Base-by-base conservation (phyloP, 2,329 filamentous ascomycete species). In the Aspergillus alliaceus region DNA sequence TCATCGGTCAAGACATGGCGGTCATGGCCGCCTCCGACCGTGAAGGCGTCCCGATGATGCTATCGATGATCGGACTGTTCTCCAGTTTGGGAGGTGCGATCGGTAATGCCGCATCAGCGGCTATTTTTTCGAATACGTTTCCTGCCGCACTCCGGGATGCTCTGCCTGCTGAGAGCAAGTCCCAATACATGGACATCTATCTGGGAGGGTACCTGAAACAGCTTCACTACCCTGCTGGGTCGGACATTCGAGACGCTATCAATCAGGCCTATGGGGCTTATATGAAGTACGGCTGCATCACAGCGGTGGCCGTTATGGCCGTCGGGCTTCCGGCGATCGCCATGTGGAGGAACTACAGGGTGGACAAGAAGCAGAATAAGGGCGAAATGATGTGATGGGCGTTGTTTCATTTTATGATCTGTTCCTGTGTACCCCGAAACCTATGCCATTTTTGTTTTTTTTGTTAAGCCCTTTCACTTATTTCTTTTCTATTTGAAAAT, bases 1-100 rank as follows among this genome's bases (percentile, higher is more conserved):
- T 85, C 27, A 78, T 85, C 59, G 77, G 79, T 54, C 74, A 83
- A 60, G 80, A 87, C 59, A 81, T 88, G 62, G 82, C 84, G 4
- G 80, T 86, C 39, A 82, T 87, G 70, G 77, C 82, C 0, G 78
- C 81, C 2, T 80, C 81, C 15, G 79, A 79, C 56, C 83, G 85
- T 51, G 77, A 82, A 52, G 78, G 84, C 40, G 75, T 85, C 5
- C 82, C 84, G 18, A 72, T 76, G 69, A 69, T 75, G 64, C 65
- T 77, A 11, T 69, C 75, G 7, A 52, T 77, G 12, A 53, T 77
- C 20, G 68, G 70, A 7, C 59, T 77, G 11, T 73, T 69, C 56
- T 61, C 64, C 22, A 75, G 65, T 24, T 56, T 77, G 2, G 75
- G 75, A 1, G 69, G 70, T 4, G 68, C 73, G 2, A 69, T 75